Percentiles rank a stretch among this genome's conserved stretches.
Evolutionary conservation across 306 rosid species (phyloP).

Genomic region (Ormosia semicastrata): DNA sequence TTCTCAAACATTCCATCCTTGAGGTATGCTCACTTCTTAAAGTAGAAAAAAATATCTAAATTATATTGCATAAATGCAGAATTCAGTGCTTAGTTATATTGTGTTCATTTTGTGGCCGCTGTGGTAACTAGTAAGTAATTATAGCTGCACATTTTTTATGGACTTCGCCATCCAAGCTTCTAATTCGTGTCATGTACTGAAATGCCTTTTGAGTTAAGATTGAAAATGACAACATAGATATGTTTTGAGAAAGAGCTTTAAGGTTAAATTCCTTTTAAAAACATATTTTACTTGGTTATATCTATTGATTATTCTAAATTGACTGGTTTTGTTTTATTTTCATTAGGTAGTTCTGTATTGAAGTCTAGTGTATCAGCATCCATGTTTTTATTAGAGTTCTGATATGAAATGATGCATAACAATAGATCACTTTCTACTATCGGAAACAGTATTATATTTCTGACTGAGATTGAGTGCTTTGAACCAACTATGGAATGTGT

Average conservation of each 20-base stretch:
- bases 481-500: neutral
- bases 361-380: slow-evolving; percentile 13
- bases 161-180: neutral
- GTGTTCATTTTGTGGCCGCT: neutral
- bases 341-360: neutral
- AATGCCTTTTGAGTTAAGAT: neutral
- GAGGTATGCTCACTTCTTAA: slow-evolving; percentile 55
- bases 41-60: neutral
- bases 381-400: neutral
- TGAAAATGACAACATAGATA: neutral
- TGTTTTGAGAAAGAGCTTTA: neutral
- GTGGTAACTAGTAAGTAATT: neutral
- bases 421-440: neutral
- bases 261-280: slow-evolving; percentile 1
- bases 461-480: neutral
- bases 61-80: neutral
- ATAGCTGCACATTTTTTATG: neutral
- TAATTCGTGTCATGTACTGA: neutral
- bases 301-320: neutral
- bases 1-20: slow-evolving; percentile 61
- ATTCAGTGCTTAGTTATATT: neutral
- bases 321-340: neutral
- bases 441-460: neutral
- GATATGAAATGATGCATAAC: slow-evolving; percentile 8
- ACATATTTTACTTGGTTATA: neutral